Percentiles rank a stretch among this genome's conserved stretches.
Conservation (phyloP, 208 protist species). For the Leishmania gerbilli region DNA sequence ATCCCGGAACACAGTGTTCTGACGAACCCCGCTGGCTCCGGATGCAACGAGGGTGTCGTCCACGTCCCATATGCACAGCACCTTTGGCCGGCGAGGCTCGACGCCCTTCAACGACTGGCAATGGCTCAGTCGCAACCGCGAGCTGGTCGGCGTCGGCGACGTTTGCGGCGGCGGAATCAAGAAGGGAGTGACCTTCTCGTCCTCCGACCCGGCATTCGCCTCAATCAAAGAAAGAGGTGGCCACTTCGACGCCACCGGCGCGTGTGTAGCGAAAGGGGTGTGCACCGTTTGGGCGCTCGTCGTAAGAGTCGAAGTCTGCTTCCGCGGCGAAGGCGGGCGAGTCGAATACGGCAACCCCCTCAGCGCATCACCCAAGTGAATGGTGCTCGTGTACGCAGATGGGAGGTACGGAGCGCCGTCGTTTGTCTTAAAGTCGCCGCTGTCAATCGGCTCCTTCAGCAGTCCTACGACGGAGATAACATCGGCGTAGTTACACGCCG, state of each 20-base stretch:
- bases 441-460: conserved; percentile 29
- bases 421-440: conserved; percentile 9
- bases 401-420: conserved; percentile 21
- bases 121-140: conserved; percentile 5
- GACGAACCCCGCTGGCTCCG: conserved; percentile 55
- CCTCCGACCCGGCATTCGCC: background rate
- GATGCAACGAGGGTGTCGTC: conserved; percentile 84
- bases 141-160: conserved; percentile 9
- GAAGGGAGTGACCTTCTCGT: background rate
- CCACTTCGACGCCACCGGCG: background rate
- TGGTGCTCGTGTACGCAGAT: conserved; percentile 18
- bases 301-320: background rate
- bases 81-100: conserved; percentile 13
- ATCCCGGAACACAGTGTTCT: conserved; percentile 61
- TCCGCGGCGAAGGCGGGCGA: background rate
- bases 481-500: conserved; percentile 27
- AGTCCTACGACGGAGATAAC: conserved; percentile 16
- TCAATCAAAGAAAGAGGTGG: background rate
- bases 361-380: conserved; percentile 24
- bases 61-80: conserved; percentile 86
- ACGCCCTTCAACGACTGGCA: conserved; percentile 5
- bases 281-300: background rate
- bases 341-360: background rate
- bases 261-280: background rate
- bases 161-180: background rate